A percentile compares a stretch with the other conserved stretches of the same genome.
Conservation (phyloP, 108 stramenopile genomes). For the Cyclostephanos invisitatus region DNA sequence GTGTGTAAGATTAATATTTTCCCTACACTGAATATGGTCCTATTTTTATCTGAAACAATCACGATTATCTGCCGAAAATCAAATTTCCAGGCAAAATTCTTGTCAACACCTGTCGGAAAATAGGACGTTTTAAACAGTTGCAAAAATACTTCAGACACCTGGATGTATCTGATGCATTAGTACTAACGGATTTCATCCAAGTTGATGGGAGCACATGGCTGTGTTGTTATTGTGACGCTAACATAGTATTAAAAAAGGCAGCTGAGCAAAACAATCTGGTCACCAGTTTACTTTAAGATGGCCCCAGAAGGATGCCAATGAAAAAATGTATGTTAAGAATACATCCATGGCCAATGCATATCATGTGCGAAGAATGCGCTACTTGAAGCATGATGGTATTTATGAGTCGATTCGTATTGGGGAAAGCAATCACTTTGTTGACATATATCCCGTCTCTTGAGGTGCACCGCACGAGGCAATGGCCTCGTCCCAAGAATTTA, state of each 20-base stretch:
- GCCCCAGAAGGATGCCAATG: neutral
- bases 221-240: no score
- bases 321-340: neutral
- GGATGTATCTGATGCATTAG: no score
- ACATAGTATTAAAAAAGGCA: no score
- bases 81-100: no score
- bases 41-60: no score
- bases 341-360: constrained; percentile 8
- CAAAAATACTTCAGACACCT: no score
- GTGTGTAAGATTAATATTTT: no score
- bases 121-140: no score
- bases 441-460: constrained; percentile 69
- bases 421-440: neutral
- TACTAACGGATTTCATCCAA: neutral
- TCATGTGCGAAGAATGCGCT: constrained; percentile 12
- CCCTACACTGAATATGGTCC: no score
- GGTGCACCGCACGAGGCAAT: constrained; percentile 84
- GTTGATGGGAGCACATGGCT: neutral
- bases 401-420: neutral
- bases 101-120: no score
- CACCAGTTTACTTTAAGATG: neutral
- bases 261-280: neutral
- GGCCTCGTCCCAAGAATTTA: constrained; percentile 91
- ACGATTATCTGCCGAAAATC: no score
- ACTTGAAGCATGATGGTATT: constrained; percentile 1